Evolutionary conservation across 805 yeast genomes (phyloP), one percentile per base, ranked within the genome.

Genomic region (Alloascoidea hylecoeti): DNA sequence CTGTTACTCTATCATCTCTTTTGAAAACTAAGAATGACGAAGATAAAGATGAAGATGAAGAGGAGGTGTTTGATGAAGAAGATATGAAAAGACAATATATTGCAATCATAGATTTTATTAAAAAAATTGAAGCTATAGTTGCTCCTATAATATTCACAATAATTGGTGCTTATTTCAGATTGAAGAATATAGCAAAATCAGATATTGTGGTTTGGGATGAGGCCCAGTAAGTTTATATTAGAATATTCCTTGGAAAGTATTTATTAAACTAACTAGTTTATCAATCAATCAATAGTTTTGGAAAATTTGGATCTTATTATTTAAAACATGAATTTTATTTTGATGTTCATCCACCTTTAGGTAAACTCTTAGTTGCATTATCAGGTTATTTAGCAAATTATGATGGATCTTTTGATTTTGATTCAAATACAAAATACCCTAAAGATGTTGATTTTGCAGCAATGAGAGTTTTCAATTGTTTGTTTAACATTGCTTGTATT

Each of bases 281-380:
- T 9, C 30, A 9, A 23, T 9, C 30, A 23, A 9, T n/a, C 9
- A 9, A n/a, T 9, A 23, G 30, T 63, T 82, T 82, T 54, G 94
- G 92, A 34, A 80, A 79, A 53, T 82, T 82, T 53, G 94, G 94
- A 35, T 77, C 89, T 3, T 75, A 80, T 49, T 82, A 82, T 55
- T 60, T 80, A 45, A 70, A 77, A 54, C 85, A 77, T 50, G 86
- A 81, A 49, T 80, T 81, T 52, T 82, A 82, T 50, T 84, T 76
- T 48, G 94, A 82, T 59, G 94, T 82, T 18, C 94, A 82, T 52
- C 94, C 94, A 15, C 94, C 94, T 1, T 64, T 82, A 47, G 94
- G 92, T 5, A 82, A 82, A 50, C 73, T 82, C 78, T 60, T 82
- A 37, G 75, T 80, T 42, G 94, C 85, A 2, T 60, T 82, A 3